A percentile compares a stretch with the other conserved stretches of the same genome.
Evolutionary conservation across 345 rosid genomes (phyloP).

Genomic region (Eutrema yunnanense): DNA sequence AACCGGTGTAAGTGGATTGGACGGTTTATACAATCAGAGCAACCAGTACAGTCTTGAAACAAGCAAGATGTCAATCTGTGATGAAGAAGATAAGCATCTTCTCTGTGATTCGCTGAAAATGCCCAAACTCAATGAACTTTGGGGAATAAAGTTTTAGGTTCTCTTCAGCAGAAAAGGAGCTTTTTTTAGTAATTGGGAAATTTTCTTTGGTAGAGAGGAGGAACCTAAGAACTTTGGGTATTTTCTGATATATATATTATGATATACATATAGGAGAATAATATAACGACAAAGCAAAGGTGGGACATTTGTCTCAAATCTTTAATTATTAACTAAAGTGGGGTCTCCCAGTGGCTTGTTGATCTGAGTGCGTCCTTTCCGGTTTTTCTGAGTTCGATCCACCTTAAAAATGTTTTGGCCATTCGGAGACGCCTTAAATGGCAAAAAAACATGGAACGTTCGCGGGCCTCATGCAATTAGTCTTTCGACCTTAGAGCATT

Average conservation of each 20-base stretch:
- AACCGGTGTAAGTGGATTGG: slow-evolving; percentile 1
- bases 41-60: not conserved
- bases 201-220: not conserved
- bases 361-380: no score
- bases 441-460: no score
- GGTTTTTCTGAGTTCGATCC: no score
- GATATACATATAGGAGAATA: not conserved
- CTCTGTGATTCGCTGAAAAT: slow-evolving; percentile 21
- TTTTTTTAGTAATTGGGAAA: slow-evolving; percentile 6
- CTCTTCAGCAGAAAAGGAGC: slow-evolving; percentile 13
- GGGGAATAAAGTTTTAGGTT: slow-evolving; percentile 26
- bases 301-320: not conserved
- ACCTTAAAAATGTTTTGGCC: no score
- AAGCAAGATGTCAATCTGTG: not conserved
- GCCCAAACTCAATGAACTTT: slow-evolving; percentile 17
- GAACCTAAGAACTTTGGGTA: slow-evolving; percentile 7
- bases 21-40: not conserved
- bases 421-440: no score
- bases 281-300: not conserved
- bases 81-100: slow-evolving; percentile 25
- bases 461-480: no score
- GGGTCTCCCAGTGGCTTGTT: no score
- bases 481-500: no score
- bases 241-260: not conserved
- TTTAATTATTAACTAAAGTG: not conserved